phyloP scores from a whole-genome alignment of 352 stramenopile genomes.

The Peronosclerospora sorghi region DNA sequence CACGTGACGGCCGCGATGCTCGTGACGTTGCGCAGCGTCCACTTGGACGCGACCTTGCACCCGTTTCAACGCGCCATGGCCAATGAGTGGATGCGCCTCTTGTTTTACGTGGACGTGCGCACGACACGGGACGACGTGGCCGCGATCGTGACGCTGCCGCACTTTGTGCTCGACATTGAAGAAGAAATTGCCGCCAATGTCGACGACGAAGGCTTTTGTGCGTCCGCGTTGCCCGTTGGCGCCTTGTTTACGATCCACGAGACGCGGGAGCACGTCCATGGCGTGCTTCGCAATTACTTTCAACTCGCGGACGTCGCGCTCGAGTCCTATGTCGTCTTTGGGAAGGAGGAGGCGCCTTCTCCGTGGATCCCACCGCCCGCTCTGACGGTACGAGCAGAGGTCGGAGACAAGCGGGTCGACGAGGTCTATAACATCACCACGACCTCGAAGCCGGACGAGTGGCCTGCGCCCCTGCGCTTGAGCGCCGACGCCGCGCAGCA shows the following conservation, averaged over 20 bases:
- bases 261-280: slow-evolving; percentile 56
- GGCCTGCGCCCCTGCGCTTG: slow-evolving; percentile 35
- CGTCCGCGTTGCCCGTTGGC: slow-evolving; percentile 47
- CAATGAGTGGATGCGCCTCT: slow-evolving; percentile 57
- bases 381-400: slow-evolving; percentile 33
- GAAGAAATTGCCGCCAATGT: slow-evolving; percentile 57
- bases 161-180: slow-evolving; percentile 55
- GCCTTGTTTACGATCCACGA: slow-evolving; percentile 67
- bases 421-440: slow-evolving; percentile 34
- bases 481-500: slow-evolving; percentile 11
- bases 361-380: slow-evolving; percentile 31
- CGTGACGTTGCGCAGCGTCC: slow-evolving; percentile 34
- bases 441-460: slow-evolving; percentile 23
- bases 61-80: slow-evolving; percentile 48
- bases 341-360: slow-evolving; percentile 13
- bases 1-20: slow-evolving; percentile 31
- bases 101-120: slow-evolving; percentile 57
- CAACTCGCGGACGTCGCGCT: slow-evolving; percentile 39
- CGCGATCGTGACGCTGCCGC: slow-evolving; percentile 31
- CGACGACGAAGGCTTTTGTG: slow-evolving; percentile 48
- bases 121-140: slow-evolving; percentile 6
- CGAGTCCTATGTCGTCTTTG: slow-evolving; percentile 33
- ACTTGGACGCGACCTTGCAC: slow-evolving; percentile 36
- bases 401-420: slow-evolving; percentile 17
- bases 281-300: slow-evolving; percentile 52